These are phyloP conservation scores for Aspergillus ochraceus DNA, from an alignment of 2,329 filamentous ascomycete species.

Conservation along the genomic window DNA sequence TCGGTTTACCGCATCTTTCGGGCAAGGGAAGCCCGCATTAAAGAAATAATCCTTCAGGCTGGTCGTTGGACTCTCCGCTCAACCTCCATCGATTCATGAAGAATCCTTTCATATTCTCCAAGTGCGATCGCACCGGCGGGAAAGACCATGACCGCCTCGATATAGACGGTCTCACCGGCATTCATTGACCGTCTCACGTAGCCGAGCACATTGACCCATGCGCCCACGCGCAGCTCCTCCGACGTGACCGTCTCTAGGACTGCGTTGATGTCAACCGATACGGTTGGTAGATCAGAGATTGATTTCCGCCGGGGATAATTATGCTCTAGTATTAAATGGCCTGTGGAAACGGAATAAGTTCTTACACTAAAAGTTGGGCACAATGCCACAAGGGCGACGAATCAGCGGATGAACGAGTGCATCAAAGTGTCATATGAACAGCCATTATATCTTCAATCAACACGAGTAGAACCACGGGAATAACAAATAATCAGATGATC, in stretches of 20 bases:
- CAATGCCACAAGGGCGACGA: conserved; percentile 10
- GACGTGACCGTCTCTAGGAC: conserved; percentile 65
- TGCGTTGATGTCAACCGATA: conserved; percentile 69
- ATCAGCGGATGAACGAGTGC: not conserved
- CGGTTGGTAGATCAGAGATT: conserved; percentile 43
- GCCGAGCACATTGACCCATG: conserved; percentile 87
- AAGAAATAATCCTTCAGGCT: not conserved
- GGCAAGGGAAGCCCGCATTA: not conserved
- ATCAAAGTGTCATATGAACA: not conserved
- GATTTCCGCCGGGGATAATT: conserved; percentile 50
- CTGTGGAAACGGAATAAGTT: conserved; percentile 58
- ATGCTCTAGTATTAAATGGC: conserved; percentile 67
- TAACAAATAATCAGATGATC: not conserved
- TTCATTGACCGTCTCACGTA: conserved; percentile 54
- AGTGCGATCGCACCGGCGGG: conserved; percentile 71
- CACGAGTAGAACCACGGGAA: not conserved
- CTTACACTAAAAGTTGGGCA: conserved; percentile 52
- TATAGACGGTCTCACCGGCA: conserved; percentile 32
- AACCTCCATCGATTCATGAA: conserved; percentile 43
- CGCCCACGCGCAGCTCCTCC: conserved; percentile 68
- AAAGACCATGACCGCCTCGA: conserved; percentile 80
- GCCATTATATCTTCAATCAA: not conserved
- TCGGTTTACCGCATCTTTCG: not conserved
- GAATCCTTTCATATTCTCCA: conserved; percentile 66
- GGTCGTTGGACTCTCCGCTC: conserved; percentile 28